phyloP scores from a whole-genome alignment of 306 rosid genomes.

The Datisca glomerata region DNA sequence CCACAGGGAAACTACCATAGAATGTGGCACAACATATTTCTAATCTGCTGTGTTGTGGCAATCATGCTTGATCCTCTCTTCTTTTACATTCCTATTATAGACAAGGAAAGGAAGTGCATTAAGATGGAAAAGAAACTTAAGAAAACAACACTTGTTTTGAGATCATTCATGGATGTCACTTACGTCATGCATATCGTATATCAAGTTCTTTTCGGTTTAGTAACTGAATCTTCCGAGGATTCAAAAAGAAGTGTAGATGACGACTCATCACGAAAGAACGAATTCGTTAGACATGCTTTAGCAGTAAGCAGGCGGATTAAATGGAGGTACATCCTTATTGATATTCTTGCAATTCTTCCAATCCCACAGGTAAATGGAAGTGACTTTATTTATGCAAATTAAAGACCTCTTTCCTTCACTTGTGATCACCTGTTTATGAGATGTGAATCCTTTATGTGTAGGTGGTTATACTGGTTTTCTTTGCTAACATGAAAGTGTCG shows the following conservation, averaged over 20 bases:
- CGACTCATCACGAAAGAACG: no score
- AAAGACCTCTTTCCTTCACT: no score
- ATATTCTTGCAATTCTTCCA: conserved; percentile 11
- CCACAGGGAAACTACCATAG: no score
- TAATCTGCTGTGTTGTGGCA: conserved; percentile 9
- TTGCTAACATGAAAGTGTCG: background rate
- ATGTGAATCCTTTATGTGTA: background rate
- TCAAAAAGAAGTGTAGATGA: no score
- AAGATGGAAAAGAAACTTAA: conserved; percentile 2
- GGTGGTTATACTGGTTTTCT: background rate
- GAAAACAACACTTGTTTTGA: background rate
- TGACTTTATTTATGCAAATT: no score
- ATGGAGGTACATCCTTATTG: background rate
- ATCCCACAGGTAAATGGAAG: conserved; percentile 22
- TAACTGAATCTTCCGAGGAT: no score
- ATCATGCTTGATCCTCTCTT: conserved; percentile 13
- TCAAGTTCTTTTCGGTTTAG: no score
- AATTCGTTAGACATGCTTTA: no score
- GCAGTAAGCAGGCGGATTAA: no score
- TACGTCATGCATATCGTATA: background rate
- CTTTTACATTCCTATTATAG: conserved; percentile 7
- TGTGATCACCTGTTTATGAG: no score
- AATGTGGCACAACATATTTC: conserved; percentile 11
- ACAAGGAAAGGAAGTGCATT: conserved; percentile 4
- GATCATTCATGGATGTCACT: conserved; percentile 1